Evolutionary conservation across 352 stramenopile genomes (phyloP), one percentile per base, ranked within the genome.

Genomic region (Pythium plurisporium): DNA sequence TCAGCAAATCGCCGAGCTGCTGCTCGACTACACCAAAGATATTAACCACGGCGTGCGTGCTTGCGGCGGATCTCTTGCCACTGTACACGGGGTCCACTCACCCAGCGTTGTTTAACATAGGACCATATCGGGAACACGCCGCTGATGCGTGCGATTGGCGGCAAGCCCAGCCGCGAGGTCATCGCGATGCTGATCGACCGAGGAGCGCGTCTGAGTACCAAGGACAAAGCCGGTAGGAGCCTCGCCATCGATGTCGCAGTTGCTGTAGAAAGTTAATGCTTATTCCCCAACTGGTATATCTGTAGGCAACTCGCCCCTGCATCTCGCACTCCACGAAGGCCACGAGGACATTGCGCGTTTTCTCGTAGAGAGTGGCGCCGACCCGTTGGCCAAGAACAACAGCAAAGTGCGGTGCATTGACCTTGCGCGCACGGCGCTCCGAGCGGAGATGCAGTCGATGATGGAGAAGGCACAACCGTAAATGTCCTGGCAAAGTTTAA

Each of bases 1-100:
- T 4, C 69, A 74, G 53, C 76, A 91, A 50, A 86, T 91, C 11
- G 70, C 69, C 0, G 81, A 89, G 54, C 55, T 91, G 26, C 42
- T 91, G 40, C 27, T 91, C 40, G 76, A 91, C 48, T 82, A 85
- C 65, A 89, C 81, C 19, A 70, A 60, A 22, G 62, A 89, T 53
- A 75, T 86, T 29, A 88, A 91, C 55, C 55, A 73, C 42, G 73
- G 67, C 44, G 80, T 90, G 22, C 14, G 76, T 69, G 14, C n/a
- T 31, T 10, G 20, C 25, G 12, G 20, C 23, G 11, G 14, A 34
- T 14, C 2, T 7, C 8, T 49, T 12, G 14, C 7, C 30, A 23
- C 15, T 29, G 22, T 38, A 5, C 10, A 12, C 15, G 23, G 15
- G 12, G 20, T 17, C 22, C 44, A 20, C 5, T 3, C 48, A 27